Conservation (phyloP, 257 asterid genomes). For the Euphrasia confusa region DNA sequence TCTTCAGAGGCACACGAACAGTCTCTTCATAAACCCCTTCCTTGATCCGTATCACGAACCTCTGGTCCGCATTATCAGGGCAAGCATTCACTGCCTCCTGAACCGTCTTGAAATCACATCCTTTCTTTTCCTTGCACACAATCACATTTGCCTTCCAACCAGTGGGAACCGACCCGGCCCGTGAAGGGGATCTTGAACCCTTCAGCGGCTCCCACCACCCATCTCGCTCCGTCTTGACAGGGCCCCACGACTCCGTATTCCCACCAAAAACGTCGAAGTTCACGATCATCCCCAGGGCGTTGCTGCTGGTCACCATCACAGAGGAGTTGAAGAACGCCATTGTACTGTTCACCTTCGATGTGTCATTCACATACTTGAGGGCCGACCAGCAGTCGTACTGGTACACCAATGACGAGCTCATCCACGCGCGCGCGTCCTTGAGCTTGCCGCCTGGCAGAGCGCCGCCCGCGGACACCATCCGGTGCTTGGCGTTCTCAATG, state of each 20-base stretch:
- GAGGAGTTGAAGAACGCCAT: conserved; percentile 35
- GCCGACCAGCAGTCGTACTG: conserved; percentile 62
- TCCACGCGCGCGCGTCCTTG: conserved; percentile 75
- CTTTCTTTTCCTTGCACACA: conserved; percentile 35
- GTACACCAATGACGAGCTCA: conserved; percentile 49
- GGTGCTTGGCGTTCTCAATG: conserved; percentile 34
- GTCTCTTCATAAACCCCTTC: conserved; percentile 52
- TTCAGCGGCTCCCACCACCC: conserved; percentile 47
- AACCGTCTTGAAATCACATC: conserved; percentile 36
- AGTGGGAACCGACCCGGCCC: conserved; percentile 24
- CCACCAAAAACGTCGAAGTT: conserved; percentile 40
- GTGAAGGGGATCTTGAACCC: not conserved
- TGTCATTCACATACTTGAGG: conserved; percentile 47
- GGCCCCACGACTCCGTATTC: conserved; percentile 36
- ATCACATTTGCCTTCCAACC: conserved; percentile 45
- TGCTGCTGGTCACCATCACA: conserved; percentile 31
- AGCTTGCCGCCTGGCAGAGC: conserved; percentile 30
- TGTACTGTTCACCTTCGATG: conserved; percentile 37
- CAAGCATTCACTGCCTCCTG: conserved; percentile 53
- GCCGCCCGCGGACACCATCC: conserved; percentile 25
- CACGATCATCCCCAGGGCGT: conserved; percentile 44
- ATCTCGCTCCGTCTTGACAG: conserved; percentile 46
- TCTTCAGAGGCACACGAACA: conserved; percentile 49
- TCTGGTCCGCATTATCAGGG: conserved; percentile 29
- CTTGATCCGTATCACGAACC: conserved; percentile 47